Conservation (phyloP, 805 yeast genomes). For the Candida qinlingensis region DNA sequence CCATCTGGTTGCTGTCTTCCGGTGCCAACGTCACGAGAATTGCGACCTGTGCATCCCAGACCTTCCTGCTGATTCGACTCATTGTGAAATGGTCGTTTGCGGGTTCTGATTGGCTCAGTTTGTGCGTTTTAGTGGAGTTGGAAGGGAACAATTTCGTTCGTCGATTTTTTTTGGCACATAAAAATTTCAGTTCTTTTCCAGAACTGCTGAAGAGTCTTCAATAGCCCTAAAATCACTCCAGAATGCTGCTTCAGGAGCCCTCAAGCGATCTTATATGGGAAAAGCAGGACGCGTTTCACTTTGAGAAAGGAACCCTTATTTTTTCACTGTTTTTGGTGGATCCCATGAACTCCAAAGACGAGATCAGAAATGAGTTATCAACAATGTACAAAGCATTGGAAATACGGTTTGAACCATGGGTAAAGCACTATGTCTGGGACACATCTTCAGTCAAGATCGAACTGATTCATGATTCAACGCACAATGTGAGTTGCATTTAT, state of each 20-base stretch:
- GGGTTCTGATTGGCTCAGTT: background rate
- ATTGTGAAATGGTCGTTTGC: slow-evolving; percentile 5
- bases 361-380: slow-evolving; percentile 12
- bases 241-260: slow-evolving; percentile 1
- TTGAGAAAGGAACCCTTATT: slow-evolving; percentile 15
- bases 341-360: slow-evolving; percentile 25
- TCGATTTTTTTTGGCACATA: background rate
- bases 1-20: slow-evolving; percentile 20
- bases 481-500: slow-evolving; percentile 18
- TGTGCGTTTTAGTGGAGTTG: background rate
- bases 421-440: slow-evolving; percentile 39
- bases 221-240: too few species aligned
- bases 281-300: background rate
- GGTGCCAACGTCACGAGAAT: slow-evolving; percentile 31
- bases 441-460: slow-evolving; percentile 14
- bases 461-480: background rate
- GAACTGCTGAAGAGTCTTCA: background rate
- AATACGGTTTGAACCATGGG: slow-evolving; percentile 31
- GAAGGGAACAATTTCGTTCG: background rate
- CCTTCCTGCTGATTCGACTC: slow-evolving; percentile 30
- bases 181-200: background rate
- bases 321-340: slow-evolving; percentile 28
- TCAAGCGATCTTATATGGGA: slow-evolving; percentile 15
- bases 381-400: slow-evolving; percentile 18
- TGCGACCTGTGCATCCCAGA: slow-evolving; percentile 55